These are phyloP conservation scores for Phytophthora cryptogea DNA, from an alignment of 352 stramenopile species.

Conservation along the genomic window DNA sequence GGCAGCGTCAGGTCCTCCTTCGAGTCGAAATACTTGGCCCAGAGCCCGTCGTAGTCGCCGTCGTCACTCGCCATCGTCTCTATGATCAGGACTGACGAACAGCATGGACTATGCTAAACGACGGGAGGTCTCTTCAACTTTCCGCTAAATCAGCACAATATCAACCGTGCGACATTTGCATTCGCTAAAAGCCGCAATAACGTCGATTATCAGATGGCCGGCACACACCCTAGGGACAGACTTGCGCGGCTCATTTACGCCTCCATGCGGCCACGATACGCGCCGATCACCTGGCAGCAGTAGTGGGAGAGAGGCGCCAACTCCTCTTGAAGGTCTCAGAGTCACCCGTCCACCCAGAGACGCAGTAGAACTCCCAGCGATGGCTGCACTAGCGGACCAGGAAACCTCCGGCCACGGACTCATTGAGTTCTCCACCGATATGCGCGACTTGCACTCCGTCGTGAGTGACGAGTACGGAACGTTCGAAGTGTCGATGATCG, in stretches of 20 bases:
- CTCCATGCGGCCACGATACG: neutral
- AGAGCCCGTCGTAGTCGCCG: slow-evolving; percentile 46
- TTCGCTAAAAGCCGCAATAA: slow-evolving; percentile 4
- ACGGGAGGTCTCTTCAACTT: neutral
- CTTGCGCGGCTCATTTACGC: neutral
- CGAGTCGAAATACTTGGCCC: slow-evolving; percentile 78
- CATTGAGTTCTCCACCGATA: slow-evolving; percentile 18
- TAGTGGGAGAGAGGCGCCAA: slow-evolving; percentile 21
- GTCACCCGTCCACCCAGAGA: neutral
- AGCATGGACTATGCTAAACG: neutral
- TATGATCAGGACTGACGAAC: neutral
- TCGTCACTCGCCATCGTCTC: slow-evolving; percentile 11
- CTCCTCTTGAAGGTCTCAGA: slow-evolving; percentile 14
- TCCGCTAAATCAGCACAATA: slow-evolving; percentile 1
- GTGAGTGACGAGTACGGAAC: slow-evolving; percentile 63
- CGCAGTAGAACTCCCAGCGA: slow-evolving; percentile 7
- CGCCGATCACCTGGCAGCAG: slow-evolving; percentile 4
- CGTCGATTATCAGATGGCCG: no score
- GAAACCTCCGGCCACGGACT: slow-evolving; percentile 11
- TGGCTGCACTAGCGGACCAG: slow-evolving; percentile 22
- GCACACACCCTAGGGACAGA: neutral
- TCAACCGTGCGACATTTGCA: neutral
- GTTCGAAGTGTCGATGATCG: slow-evolving; percentile 73
- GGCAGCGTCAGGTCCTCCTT: slow-evolving; percentile 62
- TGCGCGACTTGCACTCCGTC: slow-evolving; percentile 22